Conservation (phyloP, 306 rosid species). For the Begonia loranthoides region DNA sequence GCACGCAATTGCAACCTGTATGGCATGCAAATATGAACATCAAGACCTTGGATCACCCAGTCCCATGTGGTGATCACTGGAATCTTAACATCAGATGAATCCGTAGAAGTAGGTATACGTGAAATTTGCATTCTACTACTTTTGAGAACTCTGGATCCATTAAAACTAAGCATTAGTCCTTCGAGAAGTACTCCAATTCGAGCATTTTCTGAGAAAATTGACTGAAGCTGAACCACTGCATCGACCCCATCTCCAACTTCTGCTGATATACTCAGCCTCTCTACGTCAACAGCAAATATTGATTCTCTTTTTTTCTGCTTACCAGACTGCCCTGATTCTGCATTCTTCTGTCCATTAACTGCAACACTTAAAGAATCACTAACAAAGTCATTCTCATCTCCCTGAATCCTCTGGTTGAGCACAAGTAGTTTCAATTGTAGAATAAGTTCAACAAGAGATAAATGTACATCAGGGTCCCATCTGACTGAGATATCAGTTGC, state of each 20-base stretch:
- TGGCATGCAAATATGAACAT: conserved; percentile 88
- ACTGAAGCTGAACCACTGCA: conserved; percentile 77
- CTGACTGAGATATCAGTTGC: conserved; percentile 80
- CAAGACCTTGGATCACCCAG: conserved; percentile 92
- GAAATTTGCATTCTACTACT: conserved; percentile 99
- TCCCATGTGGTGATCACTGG: conserved; percentile 61
- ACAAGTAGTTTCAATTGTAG: conserved; percentile 63
- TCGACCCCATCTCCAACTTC: conserved; percentile 95
- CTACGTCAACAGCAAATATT: conserved; percentile 87
- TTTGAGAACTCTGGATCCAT: conserved; percentile 62
- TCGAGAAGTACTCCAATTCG: conserved; percentile 89
- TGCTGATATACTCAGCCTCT: conserved; percentile 69
- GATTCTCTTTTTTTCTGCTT: conserved; percentile 81
- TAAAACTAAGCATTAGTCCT: conserved; percentile 77
- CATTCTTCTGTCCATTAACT: conserved; percentile 36
- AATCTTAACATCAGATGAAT: conserved; percentile 37
- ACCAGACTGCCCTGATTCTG: conserved; percentile 42
- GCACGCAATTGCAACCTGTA: conserved; percentile 92
- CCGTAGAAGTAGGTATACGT: conserved; percentile 55
- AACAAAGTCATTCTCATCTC: conserved; percentile 24
- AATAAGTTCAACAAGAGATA: conserved; percentile 65
- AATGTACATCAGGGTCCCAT: conserved; percentile 96
- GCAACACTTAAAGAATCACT: conserved; percentile 25
- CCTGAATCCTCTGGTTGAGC: conserved; percentile 58
- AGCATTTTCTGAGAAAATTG: conserved; percentile 98